phyloP scores from a whole-genome alignment of 1,139 yeast species.

The Lizanozyma gosingica region DNA sequence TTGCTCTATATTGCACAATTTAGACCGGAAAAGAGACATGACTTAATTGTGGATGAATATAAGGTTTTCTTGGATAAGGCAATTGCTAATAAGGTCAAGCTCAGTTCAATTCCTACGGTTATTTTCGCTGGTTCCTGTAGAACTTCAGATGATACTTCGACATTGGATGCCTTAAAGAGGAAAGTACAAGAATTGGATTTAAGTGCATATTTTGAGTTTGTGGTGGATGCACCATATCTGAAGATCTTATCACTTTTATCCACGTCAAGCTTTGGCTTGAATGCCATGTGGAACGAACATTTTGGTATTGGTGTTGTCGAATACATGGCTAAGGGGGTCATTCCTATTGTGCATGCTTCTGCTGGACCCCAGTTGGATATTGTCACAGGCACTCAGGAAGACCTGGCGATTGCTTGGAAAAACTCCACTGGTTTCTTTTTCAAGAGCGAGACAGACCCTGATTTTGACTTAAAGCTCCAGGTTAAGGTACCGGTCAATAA shows the following conservation, averaged over 20 bases:
- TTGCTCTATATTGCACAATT: constrained; percentile 85
- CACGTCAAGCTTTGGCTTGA: constrained; percentile 68
- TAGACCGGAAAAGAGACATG: constrained; percentile 91
- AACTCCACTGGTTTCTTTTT: constrained; percentile 69
- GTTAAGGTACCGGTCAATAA: not conserved
- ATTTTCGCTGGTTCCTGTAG: constrained; percentile 83
- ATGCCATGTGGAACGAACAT: constrained; percentile 99
- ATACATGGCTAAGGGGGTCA: constrained; percentile 75
- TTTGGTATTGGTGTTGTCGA: constrained; percentile 98
- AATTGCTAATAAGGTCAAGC: constrained; percentile 12
- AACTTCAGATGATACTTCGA: constrained; percentile 52
- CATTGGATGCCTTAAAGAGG: constrained; percentile 41
- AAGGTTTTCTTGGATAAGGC: constrained; percentile 32
- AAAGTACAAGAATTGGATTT: constrained; percentile 43
- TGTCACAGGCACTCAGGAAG: constrained; percentile 27
- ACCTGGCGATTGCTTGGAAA: constrained; percentile 9
- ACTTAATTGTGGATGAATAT: constrained; percentile 56
- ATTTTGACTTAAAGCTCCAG: constrained; percentile 10
- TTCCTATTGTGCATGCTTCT: constrained; percentile 87
- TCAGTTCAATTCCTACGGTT: constrained; percentile 37
- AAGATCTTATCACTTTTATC: constrained; percentile 47
- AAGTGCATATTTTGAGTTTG: constrained; percentile 46
- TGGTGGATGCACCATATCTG: constrained; percentile 68
- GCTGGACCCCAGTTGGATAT: constrained; percentile 93
- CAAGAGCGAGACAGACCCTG: constrained; percentile 60